These are phyloP conservation scores for Chrysanthemum lavandulifolium DNA, from an alignment of 129 eudicot species.

Conservation along the genomic window DNA sequence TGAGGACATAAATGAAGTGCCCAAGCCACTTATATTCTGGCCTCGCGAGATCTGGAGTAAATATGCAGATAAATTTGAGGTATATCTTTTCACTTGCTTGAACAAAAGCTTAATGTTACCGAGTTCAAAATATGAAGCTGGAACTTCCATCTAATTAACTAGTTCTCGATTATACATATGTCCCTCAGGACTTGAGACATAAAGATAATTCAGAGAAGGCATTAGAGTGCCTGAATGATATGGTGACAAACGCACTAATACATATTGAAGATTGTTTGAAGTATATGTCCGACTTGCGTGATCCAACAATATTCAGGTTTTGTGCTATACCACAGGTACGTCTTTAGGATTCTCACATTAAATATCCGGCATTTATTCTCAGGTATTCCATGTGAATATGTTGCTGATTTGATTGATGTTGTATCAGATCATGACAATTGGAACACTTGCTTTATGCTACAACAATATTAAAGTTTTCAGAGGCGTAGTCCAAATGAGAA, in stretches of 20 bases:
- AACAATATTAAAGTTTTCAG: slow-evolving; percentile 84
- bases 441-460: slow-evolving; percentile 89
- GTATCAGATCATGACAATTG: slow-evolving; percentile 87
- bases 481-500: slow-evolving; percentile 94
- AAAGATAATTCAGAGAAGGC: slow-evolving; percentile 91
- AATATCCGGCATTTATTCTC: too few relatives aligned
- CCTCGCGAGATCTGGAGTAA: slow-evolving; percentile 98
- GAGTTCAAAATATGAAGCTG: neutral
- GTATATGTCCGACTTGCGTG: slow-evolving; percentile 75
- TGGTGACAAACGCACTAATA: slow-evolving; percentile 81
- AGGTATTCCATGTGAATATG: too few relatives aligned
- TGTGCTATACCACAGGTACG: slow-evolving; percentile 97
- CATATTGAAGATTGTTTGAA: slow-evolving; percentile 77
- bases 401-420: neutral
- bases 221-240: slow-evolving; percentile 87
- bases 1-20: slow-evolving; percentile 97
- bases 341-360: too few relatives aligned
- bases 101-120: neutral
- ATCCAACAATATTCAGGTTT: slow-evolving; percentile 80
- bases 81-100: slow-evolving; percentile 21
- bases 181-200: slow-evolving; percentile 65
- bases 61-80: slow-evolving; percentile 95
- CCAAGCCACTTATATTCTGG: slow-evolving; percentile 98
- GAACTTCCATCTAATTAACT: too few relatives aligned
- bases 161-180: slow-evolving; percentile 8